Percentiles rank a stretch among this genome's conserved stretches.
Evolutionary conservation across 2,329 filamentous ascomycete species (phyloP).

Genomic region (Trichoderma oligosporum): DNA sequence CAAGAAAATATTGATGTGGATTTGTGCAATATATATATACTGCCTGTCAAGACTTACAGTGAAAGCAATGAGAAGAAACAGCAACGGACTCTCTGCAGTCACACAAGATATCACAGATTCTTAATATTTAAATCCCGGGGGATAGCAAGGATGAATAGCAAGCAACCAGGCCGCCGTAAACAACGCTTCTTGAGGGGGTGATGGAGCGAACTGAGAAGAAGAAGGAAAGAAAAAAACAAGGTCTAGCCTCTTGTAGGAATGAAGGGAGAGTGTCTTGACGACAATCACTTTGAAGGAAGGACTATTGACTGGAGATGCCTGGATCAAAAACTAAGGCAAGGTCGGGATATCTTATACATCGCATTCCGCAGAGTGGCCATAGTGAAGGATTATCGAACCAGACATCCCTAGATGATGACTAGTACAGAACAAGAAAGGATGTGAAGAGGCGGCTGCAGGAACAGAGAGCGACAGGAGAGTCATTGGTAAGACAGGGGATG

Average conservation of each 20-base stretch:
- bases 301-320: slow-evolving; percentile 21
- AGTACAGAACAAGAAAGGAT: slow-evolving; percentile 16
- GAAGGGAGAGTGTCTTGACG: slow-evolving; percentile 33
- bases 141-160: slow-evolving; percentile 26
- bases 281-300: slow-evolving; percentile 25
- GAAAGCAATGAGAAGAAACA: slow-evolving; percentile 5
- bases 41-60: slow-evolving; percentile 12
- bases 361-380: slow-evolving; percentile 14
- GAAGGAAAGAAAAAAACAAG: slow-evolving; percentile 28
- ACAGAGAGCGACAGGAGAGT: slow-evolving; percentile 12
- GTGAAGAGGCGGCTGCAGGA: slow-evolving; percentile 18
- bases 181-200: slow-evolving; percentile 2
- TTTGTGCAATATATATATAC: neutral
- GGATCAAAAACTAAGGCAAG: slow-evolving; percentile 6
- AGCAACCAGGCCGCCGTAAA: slow-evolving; percentile 13
- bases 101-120: slow-evolving; percentile 20
- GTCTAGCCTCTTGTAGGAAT: slow-evolving; percentile 35
- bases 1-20: neutral
- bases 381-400: neutral
- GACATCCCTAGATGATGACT: slow-evolving; percentile 12
- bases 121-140: slow-evolving; percentile 15
- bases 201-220: slow-evolving; percentile 6
- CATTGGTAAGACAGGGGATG: slow-evolving; percentile 20
- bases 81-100: slow-evolving; percentile 8
- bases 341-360: slow-evolving; percentile 19